Percentiles rank a stretch among this genome's conserved stretches.
Conservation (phyloP, 768 basidiomycete species). For the Amanita fuliginea region DNA sequence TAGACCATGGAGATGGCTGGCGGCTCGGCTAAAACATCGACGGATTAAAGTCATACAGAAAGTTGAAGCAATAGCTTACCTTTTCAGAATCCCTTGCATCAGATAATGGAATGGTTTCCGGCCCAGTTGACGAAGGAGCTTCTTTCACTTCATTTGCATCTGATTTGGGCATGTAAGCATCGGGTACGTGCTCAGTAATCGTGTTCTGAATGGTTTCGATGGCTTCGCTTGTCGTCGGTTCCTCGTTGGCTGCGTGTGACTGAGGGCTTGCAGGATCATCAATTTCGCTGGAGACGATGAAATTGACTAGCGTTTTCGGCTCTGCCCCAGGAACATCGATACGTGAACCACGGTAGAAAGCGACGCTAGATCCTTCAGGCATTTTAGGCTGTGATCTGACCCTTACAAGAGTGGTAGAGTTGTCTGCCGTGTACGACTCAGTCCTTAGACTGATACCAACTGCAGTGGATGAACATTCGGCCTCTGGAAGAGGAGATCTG, state of each 20-base stretch:
- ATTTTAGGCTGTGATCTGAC: constrained; percentile 55
- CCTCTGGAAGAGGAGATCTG: constrained; percentile 56
- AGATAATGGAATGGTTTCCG: constrained; percentile 17
- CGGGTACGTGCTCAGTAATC: no score
- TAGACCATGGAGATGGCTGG: constrained; percentile 40
- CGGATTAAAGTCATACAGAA: neutral
- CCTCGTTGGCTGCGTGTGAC: constrained; percentile 8
- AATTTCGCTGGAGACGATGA: constrained; percentile 73
- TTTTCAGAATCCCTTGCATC: constrained; percentile 29
- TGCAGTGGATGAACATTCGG: constrained; percentile 18
- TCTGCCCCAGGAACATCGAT: constrained; percentile 39
- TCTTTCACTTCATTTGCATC: neutral
- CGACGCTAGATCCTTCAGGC: constrained; percentile 62
- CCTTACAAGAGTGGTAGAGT: constrained; percentile 20
- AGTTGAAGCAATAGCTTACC: neutral
- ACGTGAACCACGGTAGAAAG: constrained; percentile 58
- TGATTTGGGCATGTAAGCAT: neutral
- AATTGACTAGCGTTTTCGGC: constrained; percentile 45
- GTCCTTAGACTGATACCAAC: constrained; percentile 22
- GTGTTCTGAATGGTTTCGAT: neutral
- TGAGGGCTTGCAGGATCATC: constrained; percentile 29
- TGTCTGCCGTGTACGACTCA: neutral
- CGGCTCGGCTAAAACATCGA: constrained; percentile 24
- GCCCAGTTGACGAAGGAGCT: constrained; percentile 8
- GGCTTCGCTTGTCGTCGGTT: neutral